Base-by-base conservation (phyloP, 2,329 filamentous ascomycete species). In the Fusarium irregulare region DNA sequence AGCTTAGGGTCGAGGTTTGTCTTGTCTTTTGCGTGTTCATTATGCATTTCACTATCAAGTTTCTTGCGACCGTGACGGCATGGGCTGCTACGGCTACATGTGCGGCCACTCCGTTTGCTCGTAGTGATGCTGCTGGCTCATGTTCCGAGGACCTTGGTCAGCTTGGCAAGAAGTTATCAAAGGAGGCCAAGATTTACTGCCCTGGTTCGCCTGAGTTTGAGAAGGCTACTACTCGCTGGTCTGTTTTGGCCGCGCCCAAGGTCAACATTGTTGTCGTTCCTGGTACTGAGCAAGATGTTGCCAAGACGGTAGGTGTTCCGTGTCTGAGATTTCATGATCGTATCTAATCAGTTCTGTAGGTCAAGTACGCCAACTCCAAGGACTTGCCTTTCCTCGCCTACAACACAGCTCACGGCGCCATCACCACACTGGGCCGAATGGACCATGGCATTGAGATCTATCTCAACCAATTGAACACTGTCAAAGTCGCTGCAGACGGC, bases 361-460 rank as follows among this genome's bases (percentile, higher is more conserved):
- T 79, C 28, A 77, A 76, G 51, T 87, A 79, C 62, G 86, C 86
- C 44, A 85, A 84, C 67, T 71, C 78, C 40, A 76, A 81, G 47
- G 70, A 79, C 3, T 60, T 87, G 4, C 84, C 86, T 0, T 87
- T 89, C 65, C 81, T 89, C 4, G 82, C 85, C 1, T 83, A 80
- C 73, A 87, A 85, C 71, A 84, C 85, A 16, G 81, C 79, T 3
- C 87, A 89, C 60, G 87, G 86, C 6, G 78, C 83, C 5, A 79
- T 85, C 47, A 84, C 80, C 42, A 85, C 84, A 0, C 70, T 88
- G 4, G 84, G 82, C 0, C 79, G 76, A 41, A 84, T 88, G 80
- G 70, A 83, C 6, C 76, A 80, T 54, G 86, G 86, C 6, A 83
- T 88, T 18, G 81, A 83, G 65, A 87, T 88, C 56, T 82, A 80